A percentile compares a stretch with the other conserved stretches of the same genome.
Evolutionary conservation across 768 basidiomycete species (phyloP).

Genomic region (Xerocomus spinulosus): DNA sequence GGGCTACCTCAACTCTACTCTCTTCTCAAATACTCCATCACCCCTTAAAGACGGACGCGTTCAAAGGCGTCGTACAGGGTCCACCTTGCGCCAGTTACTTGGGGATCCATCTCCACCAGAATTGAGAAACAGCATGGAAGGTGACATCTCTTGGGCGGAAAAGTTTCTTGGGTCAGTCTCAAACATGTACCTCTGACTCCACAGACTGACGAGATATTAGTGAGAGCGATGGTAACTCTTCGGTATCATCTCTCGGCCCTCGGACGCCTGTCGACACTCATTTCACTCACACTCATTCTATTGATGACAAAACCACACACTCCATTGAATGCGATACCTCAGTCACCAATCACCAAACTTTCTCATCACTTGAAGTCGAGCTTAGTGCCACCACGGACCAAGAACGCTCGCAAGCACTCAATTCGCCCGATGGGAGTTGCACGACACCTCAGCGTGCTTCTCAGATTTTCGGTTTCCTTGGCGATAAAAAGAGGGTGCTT

Average conservation of each 20-base stretch:
- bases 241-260: constrained; percentile 47
- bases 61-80: constrained; percentile 59
- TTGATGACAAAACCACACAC: constrained; percentile 35
- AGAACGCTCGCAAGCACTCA: constrained; percentile 15
- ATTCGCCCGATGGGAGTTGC: constrained; percentile 37
- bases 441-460: constrained; percentile 65
- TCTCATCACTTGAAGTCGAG: constrained; percentile 77
- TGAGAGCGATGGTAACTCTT: constrained; percentile 41
- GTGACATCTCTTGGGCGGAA: constrained; percentile 86
- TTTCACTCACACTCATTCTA: constrained; percentile 39
- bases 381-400: constrained; percentile 49
- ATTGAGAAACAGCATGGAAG: constrained; percentile 41
- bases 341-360: constrained; percentile 34
- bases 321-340: constrained; percentile 45
- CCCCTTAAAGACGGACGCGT: constrained; percentile 38
- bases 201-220: constrained; percentile 27
- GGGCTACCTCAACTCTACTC: constrained; percentile 54
- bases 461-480: constrained; percentile 70
- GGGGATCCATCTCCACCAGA: constrained; percentile 43
- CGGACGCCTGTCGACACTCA: constrained; percentile 44
- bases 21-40: constrained; percentile 59
- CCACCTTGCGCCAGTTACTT: constrained; percentile 69
- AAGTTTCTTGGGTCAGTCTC: constrained; percentile 56
- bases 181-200: not conserved
- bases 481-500: constrained; percentile 39